Percentiles rank a stretch among this genome's conserved stretches.
Evolutionary conservation across 228 moss, liverwort and hornwort genomes (phyloP).

Genomic region (Sphagnum fallax): DNA sequence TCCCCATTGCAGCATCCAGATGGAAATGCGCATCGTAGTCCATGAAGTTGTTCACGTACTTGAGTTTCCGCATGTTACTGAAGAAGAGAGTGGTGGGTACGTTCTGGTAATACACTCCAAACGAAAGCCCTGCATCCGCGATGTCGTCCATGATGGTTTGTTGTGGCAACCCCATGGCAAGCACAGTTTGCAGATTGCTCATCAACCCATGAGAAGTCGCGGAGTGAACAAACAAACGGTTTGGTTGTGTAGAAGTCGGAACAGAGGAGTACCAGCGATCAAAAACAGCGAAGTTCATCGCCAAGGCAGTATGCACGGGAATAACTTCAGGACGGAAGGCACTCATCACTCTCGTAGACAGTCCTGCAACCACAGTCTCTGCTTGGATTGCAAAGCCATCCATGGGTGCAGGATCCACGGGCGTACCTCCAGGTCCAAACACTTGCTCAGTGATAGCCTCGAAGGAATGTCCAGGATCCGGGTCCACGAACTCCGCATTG

Average conservation of each 20-base stretch:
- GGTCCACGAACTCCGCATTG: conserved; percentile 36
- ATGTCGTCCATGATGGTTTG: conserved; percentile 71
- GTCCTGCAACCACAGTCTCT: conserved; percentile 21
- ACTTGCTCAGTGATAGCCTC: conserved; percentile 31
- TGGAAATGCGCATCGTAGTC: conserved; percentile 48
- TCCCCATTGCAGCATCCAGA: conserved; percentile 53
- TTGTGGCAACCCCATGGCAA: conserved; percentile 66
- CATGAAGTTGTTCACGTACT: conserved; percentile 46
- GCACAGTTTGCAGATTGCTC: conserved; percentile 44
- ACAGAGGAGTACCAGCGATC: conserved; percentile 44
- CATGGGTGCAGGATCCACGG: conserved; percentile 41
- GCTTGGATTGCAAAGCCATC: conserved; percentile 45
- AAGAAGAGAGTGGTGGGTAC: conserved; percentile 70
- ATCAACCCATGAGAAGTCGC: conserved; percentile 81
- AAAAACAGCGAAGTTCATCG: conserved; percentile 42
- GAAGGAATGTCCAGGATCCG: conserved; percentile 46
- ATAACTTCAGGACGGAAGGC: conserved; percentile 44
- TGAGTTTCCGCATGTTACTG: conserved; percentile 47
- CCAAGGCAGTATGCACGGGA: conserved; percentile 36
- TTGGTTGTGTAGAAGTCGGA: conserved; percentile 48
- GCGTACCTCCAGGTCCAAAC: conserved; percentile 34
- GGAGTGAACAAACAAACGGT: conserved; percentile 73
- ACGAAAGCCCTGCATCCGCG: conserved; percentile 60
- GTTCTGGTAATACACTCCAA: conserved; percentile 81
- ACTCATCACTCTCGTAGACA: conserved; percentile 42